Percentiles rank a stretch among this genome's conserved stretches.
These are phyloP conservation scores for Leptographium wingfieldii DNA, from an alignment of 2,329 filamentous ascomycete genomes.

Conservation along the genomic window DNA sequence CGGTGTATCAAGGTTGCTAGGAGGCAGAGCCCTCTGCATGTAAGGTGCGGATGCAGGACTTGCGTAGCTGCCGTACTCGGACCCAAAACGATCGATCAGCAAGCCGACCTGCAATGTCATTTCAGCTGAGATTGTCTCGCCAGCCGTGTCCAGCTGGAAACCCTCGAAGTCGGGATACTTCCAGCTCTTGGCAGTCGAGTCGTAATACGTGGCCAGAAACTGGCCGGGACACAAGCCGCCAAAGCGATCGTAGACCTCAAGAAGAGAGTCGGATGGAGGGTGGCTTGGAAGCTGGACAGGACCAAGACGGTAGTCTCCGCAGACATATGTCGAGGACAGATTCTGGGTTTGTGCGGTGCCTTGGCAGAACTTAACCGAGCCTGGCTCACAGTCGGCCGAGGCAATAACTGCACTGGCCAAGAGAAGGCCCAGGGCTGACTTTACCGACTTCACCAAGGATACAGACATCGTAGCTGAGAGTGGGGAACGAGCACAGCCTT, in stretches of 20 bases:
- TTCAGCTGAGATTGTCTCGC: conserved; percentile 26
- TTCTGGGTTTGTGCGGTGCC: conserved; percentile 19
- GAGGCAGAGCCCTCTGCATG: conserved; percentile 32
- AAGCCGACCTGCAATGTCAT: conserved; percentile 26
- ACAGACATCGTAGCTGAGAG: background rate
- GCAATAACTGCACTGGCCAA: background rate
- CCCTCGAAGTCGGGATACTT: conserved; percentile 29
- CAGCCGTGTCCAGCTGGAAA: conserved; percentile 24
- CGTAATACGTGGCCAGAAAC: conserved; percentile 25
- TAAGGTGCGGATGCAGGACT: conserved; percentile 32
- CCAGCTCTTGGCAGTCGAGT: conserved; percentile 14
- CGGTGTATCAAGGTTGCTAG: conserved; percentile 28
- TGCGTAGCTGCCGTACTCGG: conserved; percentile 29
- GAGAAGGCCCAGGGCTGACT: background rate
- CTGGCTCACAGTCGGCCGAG: background rate
- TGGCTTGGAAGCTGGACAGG: conserved; percentile 20
- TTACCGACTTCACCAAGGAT: background rate
- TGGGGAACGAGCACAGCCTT: background rate
- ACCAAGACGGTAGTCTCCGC: conserved; percentile 25
- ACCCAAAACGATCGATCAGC: conserved; percentile 35
- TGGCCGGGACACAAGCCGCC: conserved; percentile 26
- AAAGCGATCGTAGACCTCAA: conserved; percentile 21
- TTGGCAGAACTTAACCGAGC: conserved; percentile 15
- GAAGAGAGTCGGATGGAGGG: conserved; percentile 20
- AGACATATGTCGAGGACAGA: conserved; percentile 19